Conservation (phyloP, 805 yeast species). For the Candida namnaoensis region DNA sequence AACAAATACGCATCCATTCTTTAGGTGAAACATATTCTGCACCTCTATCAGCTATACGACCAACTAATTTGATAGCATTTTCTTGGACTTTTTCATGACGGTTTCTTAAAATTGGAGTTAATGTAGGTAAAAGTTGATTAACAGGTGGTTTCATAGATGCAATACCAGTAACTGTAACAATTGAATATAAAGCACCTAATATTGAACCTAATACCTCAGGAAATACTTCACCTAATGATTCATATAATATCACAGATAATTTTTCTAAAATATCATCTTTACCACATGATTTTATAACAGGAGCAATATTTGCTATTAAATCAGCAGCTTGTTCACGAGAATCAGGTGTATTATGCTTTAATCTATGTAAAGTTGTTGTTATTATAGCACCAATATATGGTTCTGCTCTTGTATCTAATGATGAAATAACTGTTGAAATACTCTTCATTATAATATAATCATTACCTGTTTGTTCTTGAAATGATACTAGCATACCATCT, state of each 20-base stretch:
- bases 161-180: slow-evolving; percentile 53
- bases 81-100: slow-evolving; percentile 89
- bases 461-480: slow-evolving; percentile 67
- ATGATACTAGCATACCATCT: slow-evolving; percentile 74
- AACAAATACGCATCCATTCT: slow-evolving; percentile 97
- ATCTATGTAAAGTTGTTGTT: slow-evolving; percentile 60
- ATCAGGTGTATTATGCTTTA: slow-evolving; percentile 62
- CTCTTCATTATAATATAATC: slow-evolving; percentile 50
- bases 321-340: slow-evolving; percentile 83
- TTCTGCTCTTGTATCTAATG: slow-evolving; percentile 54
- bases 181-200: slow-evolving; percentile 57
- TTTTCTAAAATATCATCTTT: slow-evolving; percentile 57
- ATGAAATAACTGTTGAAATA: slow-evolving; percentile 52
- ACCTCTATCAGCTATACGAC: slow-evolving; percentile 70
- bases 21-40: slow-evolving; percentile 80
- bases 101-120: slow-evolving; percentile 87
- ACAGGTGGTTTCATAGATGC: slow-evolving; percentile 70
- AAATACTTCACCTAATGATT: slow-evolving; percentile 87
- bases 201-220: slow-evolving; percentile 92
- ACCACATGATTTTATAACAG: slow-evolving; percentile 55
- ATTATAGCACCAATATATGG: slow-evolving; percentile 70
- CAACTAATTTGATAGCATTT: slow-evolving; percentile 68
- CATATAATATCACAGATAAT: slow-evolving; percentile 71
- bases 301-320: slow-evolving; percentile 56
- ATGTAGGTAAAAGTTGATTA: slow-evolving; percentile 72